Evolutionary conservation across 306 rosid genomes (phyloP).

Genomic region (Alnus glutinosa): DNA sequence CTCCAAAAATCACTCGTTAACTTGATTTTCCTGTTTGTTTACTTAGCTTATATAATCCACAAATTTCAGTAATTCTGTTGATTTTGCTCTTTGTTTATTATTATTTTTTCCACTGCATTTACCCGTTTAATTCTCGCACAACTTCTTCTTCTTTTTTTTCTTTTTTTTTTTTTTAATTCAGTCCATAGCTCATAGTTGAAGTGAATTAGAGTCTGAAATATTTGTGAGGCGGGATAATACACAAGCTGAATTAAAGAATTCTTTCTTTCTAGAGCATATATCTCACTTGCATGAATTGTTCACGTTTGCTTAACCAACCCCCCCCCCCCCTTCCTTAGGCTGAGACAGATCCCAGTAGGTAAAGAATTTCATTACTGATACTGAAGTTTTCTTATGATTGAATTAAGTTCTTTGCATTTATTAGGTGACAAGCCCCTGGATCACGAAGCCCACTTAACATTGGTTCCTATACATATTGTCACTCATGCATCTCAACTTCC

Average conservation of each 20-base stretch:
- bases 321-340: neutral
- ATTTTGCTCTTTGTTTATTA: neutral
- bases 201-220: no score
- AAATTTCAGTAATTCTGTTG: neutral
- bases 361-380: neutral
- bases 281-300: neutral
- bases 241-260: no score
- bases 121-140: neutral
- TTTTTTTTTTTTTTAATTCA: no score
- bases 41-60: neutral
- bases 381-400: neutral
- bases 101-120: neutral
- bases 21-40: neutral
- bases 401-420: neutral
- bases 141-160: no score
- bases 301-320: neutral
- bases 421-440: conserved; percentile 50
- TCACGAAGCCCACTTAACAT: conserved; percentile 38
- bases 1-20: neutral
- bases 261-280: neutral
- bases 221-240: no score
- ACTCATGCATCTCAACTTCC: conserved; percentile 83
- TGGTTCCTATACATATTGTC: conserved; percentile 66
- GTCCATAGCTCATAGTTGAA: no score
- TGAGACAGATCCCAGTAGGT: neutral